A percentile compares a stretch with the other conserved stretches of the same genome.
Evolutionary conservation across 768 basidiomycete species (phyloP).

Genomic region (Amylocystis lapponica): DNA sequence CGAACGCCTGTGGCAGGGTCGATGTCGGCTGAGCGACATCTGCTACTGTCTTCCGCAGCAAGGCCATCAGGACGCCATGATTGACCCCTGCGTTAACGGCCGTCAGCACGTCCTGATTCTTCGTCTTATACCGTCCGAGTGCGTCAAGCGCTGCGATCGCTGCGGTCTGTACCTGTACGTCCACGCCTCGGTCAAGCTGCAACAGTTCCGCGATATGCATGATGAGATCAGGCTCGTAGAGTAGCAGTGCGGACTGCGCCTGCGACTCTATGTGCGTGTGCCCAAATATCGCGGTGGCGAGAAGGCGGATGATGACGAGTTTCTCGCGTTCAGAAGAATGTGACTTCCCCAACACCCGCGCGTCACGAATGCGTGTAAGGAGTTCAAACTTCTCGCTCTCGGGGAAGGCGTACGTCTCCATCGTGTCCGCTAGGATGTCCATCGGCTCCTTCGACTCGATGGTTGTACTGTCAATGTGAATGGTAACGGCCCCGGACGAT

Average conservation of each 20-base stretch:
- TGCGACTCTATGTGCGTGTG: constrained; percentile 79
- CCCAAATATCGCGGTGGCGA: constrained; percentile 88
- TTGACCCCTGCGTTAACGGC: constrained; percentile 94
- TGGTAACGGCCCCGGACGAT: constrained; percentile 43
- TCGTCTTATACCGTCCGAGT: constrained; percentile 76
- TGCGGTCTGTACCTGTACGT: constrained; percentile 70
- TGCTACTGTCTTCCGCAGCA: constrained; percentile 74
- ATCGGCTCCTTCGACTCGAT: constrained; percentile 60
- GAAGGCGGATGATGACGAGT: constrained; percentile 71
- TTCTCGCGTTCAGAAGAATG: constrained; percentile 66
- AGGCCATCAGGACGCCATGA: constrained; percentile 89
- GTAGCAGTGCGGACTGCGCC: constrained; percentile 76
- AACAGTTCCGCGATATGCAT: constrained; percentile 85
- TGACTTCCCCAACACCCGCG: constrained; percentile 58
- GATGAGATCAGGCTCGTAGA: constrained; percentile 93
- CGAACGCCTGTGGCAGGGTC: constrained; percentile 63
- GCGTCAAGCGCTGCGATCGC: constrained; percentile 90
- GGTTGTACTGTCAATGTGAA: constrained; percentile 59
- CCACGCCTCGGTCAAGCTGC: constrained; percentile 69
- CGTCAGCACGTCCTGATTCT: constrained; percentile 80
- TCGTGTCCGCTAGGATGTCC: constrained; percentile 68
- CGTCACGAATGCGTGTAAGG: constrained; percentile 78
- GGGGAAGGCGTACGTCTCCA: constrained; percentile 64
- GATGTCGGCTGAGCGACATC: constrained; percentile 67
- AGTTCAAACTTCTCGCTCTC: constrained; percentile 85